phyloP scores from a whole-genome alignment of 768 basidiomycete genomes.

The Hygrocybe punicea region DNA sequence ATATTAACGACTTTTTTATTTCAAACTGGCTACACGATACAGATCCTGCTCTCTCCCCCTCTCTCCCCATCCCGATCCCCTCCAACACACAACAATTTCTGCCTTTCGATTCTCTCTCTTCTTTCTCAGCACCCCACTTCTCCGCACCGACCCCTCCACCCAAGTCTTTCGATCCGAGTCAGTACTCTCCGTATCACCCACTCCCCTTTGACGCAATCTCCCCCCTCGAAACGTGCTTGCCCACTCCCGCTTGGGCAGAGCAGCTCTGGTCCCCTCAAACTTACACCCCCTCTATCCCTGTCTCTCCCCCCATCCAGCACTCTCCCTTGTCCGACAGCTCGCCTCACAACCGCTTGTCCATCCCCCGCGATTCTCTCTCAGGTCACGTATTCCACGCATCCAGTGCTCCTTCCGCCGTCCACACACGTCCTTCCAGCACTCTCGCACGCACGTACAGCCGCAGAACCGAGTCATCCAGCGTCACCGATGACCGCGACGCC shows the following conservation, averaged over 20 bases:
- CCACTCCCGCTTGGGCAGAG: slow-evolving; percentile 61
- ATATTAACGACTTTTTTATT: slow-evolving; percentile 43
- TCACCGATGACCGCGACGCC: slow-evolving; percentile 63
- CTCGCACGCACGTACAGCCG: slow-evolving; percentile 61
- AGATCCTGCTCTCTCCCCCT: slow-evolving; percentile 36
- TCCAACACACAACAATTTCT: slow-evolving; percentile 23
- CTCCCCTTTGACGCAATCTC: slow-evolving; percentile 46
- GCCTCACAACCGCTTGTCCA: slow-evolving; percentile 40
- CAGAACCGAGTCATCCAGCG: slow-evolving; percentile 61
- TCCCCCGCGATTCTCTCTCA: slow-evolving; percentile 44
- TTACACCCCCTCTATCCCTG: slow-evolving; percentile 35
- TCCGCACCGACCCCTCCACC: slow-evolving; percentile 58
- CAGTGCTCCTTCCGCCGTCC: slow-evolving; percentile 61
- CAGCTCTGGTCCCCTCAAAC: slow-evolving; percentile 57
- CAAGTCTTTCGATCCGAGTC: not conserved
- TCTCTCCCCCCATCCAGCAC: slow-evolving; percentile 41
- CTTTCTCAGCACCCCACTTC: slow-evolving; percentile 59
- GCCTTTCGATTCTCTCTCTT: slow-evolving; percentile 59
- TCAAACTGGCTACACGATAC: slow-evolving; percentile 66
- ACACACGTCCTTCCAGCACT: slow-evolving; percentile 42
- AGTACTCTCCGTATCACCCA: slow-evolving; percentile 27
- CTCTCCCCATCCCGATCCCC: slow-evolving; percentile 39
- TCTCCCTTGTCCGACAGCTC: slow-evolving; percentile 45
- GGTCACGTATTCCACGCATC: slow-evolving; percentile 64
- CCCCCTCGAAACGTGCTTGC: slow-evolving; percentile 56